Evolutionary conservation across 1,284 basidiomycete species (phyloP).

Genomic region (Mycosarcoma maydis): DNA sequence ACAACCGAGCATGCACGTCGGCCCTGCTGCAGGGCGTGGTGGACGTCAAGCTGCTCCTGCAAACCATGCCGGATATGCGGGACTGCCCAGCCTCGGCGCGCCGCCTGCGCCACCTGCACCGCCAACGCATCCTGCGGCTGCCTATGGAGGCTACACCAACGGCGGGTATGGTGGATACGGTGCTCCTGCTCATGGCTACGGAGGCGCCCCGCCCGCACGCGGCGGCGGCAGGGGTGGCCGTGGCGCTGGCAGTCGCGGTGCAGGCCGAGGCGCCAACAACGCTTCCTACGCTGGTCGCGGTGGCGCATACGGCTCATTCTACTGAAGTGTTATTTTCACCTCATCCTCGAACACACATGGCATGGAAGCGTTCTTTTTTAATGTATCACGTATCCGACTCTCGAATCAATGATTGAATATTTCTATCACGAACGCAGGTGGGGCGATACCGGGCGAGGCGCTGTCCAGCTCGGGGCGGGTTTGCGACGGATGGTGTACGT

Average conservation of each 20-base stretch:
- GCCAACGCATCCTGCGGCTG: neutral
- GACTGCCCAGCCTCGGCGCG: constrained; percentile 29
- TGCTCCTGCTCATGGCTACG: constrained; percentile 15
- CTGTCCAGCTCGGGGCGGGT: constrained; percentile 1
- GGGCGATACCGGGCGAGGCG: no score
- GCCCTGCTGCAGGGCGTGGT: constrained; percentile 9
- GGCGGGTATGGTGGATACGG: constrained; percentile 43
- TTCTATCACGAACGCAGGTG: no score
- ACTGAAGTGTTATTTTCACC: constrained; percentile 12
- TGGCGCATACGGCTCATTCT: constrained; percentile 39
- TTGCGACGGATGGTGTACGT: constrained; percentile 12
- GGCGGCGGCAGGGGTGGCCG: constrained; percentile 9
- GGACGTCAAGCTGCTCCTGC: constrained; percentile 14
- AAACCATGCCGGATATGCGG: constrained; percentile 20
- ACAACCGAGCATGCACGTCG: constrained; percentile 3
- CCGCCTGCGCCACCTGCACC: constrained; percentile 7
- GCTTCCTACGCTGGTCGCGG: constrained; percentile 25
- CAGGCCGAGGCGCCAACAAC: constrained; percentile 7
- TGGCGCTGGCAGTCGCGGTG: constrained; percentile 9
- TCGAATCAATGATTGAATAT: no score
- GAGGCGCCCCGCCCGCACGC: constrained; percentile 10
- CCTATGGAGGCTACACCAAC: constrained; percentile 1
- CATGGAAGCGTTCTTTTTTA: no score
- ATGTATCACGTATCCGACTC: no score
- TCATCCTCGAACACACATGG: neutral